Evolutionary conservation across 106 monocot genomes (phyloP).

Genomic region (Agapanthus africanus): DNA sequence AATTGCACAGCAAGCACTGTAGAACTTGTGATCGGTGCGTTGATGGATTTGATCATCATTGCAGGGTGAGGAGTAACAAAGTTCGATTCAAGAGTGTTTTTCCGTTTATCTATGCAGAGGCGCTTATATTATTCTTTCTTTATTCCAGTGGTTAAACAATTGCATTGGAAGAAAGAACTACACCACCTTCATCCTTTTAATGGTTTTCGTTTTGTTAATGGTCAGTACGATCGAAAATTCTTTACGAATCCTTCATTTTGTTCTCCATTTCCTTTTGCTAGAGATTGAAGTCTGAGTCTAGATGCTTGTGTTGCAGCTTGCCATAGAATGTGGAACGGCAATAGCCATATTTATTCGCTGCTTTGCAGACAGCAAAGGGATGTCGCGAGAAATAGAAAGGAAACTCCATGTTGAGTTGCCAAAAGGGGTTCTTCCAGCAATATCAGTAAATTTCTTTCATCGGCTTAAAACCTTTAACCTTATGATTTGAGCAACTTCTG

Average conservation of each 20-base stretch:
- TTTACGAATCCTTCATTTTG: neutral
- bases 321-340: slow-evolving; percentile 61
- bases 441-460: slow-evolving; percentile 43
- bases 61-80: slow-evolving; percentile 44
- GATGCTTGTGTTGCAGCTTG: slow-evolving; percentile 33
- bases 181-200: slow-evolving; percentile 83
- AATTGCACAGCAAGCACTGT: slow-evolving; percentile 91
- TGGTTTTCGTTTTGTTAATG: slow-evolving; percentile 74
- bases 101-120: neutral
- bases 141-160: slow-evolving; percentile 83
- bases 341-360: slow-evolving; percentile 72
- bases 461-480: neutral
- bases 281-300: neutral
- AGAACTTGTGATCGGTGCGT: slow-evolving; percentile 84
- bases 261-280: neutral
- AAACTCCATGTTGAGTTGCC: slow-evolving; percentile 62
- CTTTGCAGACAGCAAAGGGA: slow-evolving; percentile 52
- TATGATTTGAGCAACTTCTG: neutral
- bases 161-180: slow-evolving; percentile 90
- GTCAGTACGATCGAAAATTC: slow-evolving; percentile 11
- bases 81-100: neutral
- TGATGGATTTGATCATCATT: slow-evolving; percentile 98
- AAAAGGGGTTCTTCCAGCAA: slow-evolving; percentile 50
- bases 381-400: slow-evolving; percentile 39
- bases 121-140: neutral